Percentiles rank a stretch among this genome's conserved stretches.
phyloP scores from a whole-genome alignment of 148 eudicot species.

The Vaccinium vitisidaea region DNA sequence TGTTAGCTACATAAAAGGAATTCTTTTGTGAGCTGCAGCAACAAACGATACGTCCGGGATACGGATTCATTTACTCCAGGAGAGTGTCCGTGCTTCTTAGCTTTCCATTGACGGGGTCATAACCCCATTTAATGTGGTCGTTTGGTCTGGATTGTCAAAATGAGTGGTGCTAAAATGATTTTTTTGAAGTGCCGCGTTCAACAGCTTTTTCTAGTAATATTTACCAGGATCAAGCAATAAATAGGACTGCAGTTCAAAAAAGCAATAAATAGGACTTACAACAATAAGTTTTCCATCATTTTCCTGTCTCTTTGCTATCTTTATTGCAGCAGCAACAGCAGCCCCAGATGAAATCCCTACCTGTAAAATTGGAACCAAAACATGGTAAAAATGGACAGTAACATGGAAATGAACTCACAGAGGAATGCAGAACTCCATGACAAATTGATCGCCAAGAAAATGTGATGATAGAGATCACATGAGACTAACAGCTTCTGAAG shows the following conservation, averaged over 20 bases:
- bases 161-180: slow-evolving; percentile 22
- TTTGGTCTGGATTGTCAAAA: background rate
- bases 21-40: no score
- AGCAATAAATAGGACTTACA: slow-evolving; percentile 42
- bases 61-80: no score
- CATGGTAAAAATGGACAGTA: background rate
- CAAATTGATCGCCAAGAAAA: background rate
- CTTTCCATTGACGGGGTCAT: background rate
- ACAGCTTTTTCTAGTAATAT: background rate
- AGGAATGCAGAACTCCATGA: background rate
- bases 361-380: slow-evolving; percentile 27
- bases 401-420: background rate
- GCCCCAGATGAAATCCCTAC: slow-evolving; percentile 93
- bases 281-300: slow-evolving; percentile 86
- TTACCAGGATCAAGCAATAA: background rate
- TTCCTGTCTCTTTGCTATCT: slow-evolving; percentile 71
- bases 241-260: slow-evolving; percentile 22
- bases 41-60: no score
- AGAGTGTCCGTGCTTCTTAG: no score
- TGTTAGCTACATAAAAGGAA: no score
- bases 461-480: slow-evolving; percentile 6
- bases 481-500: background rate
- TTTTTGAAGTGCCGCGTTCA: background rate
- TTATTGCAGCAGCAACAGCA: slow-evolving; percentile 77
- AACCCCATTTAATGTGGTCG: background rate